Base-by-base conservation (phyloP, 148 eudicot species). In the Vaccinium darrowii region DNA sequence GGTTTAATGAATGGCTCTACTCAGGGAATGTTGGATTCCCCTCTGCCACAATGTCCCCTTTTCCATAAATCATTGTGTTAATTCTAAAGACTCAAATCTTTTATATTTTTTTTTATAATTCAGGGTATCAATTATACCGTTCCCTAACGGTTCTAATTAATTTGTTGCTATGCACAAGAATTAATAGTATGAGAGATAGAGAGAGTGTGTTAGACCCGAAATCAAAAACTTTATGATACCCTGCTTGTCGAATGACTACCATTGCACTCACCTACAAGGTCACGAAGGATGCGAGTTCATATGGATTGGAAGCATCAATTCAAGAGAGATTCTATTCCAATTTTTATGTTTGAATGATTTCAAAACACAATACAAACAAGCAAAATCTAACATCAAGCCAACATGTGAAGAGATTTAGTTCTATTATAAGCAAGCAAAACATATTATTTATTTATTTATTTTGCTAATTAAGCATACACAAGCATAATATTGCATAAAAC, bases 1-100 rank as follows among this genome's bases (percentile, higher is more conserved):
- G 88, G 86, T 83, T 83, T 88, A 82, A 84, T 84, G 87, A 76
- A 85, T 88, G 91, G 89, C 91, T 84, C 62, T 88, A 81, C 91
- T 83, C 91, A 86, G 86, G 86, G 92, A 90, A 91, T 91, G 92
- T 90, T 86, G 83, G 93, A 91, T 91, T 91, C 93, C 87, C 88
- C 73, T 69, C 18, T 30, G 74, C 3, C 74, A 69, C 74, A 13
- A 4, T 69, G 74, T 69, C 39, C 74, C 74, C 39, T 27, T 30
- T 23, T 65, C 30, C 33, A 65, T n/a, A 65, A 65, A n/a, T 23
- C 72, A n/a, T 23, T 65, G 23, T 57, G 62, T 57, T 57, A 57
- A 57, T 57, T 21, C 9, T 19, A 60, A 23, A 19, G 52, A 67
- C 30, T 8, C 27, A 43, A 36, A 36, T 62, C 69, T 8, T 63